Base-by-base conservation (phyloP, 23 red algal genomes). In the Gracilaria domingensis region DNA sequence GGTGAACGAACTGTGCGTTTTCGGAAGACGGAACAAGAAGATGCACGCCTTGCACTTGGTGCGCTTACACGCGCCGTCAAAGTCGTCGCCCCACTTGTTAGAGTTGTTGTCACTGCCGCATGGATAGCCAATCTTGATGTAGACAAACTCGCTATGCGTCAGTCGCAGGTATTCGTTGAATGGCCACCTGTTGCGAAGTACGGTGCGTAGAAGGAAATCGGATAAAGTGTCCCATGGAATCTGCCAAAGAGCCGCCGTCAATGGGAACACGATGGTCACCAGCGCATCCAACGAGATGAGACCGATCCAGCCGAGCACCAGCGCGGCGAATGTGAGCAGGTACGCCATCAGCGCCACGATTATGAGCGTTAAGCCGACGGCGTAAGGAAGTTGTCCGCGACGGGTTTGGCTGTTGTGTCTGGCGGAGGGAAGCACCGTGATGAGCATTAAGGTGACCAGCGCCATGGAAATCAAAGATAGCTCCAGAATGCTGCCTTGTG, bases 231-330 rank as follows among this genome's bases (percentile, higher is more conserved):
- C 76, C 23, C 12, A 57, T 2, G 76, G 76, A 8, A 80, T 32
- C 20, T 51, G 55, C 8, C 56, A 8, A 13, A 80, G 39, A 0
- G 76, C 21, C 47, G 76, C 32, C 2, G 55, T 36, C 16, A 80
- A 26, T 17, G 76, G 49, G 34, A 80, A 80, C 76, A 80, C 76
- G 39, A 80, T 80, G 18, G 76, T 57, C 5, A 57, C 55, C 2
- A 80, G 40, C 44, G 76, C 76, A 33, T 80, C 76, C 17, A 80
- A 33, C 24, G 76, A 80, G 20, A 80, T 80, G 45, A 55, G 49
- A 0, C 76, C 23, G 23, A n/a, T 54, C 76, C 76, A 80, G 14
- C 47, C 76, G 11, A 80, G 47, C 20, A 56, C 5, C 59, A 64
- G 24, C 28, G 59, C 14, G 2, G 59, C 32, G 21, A 18, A 9